Evolutionary conservation across 371 early-diverging fungal species (phyloP), one percentile per base, ranked within the genome.

Genomic region (Conidiobolus coronatus): DNA sequence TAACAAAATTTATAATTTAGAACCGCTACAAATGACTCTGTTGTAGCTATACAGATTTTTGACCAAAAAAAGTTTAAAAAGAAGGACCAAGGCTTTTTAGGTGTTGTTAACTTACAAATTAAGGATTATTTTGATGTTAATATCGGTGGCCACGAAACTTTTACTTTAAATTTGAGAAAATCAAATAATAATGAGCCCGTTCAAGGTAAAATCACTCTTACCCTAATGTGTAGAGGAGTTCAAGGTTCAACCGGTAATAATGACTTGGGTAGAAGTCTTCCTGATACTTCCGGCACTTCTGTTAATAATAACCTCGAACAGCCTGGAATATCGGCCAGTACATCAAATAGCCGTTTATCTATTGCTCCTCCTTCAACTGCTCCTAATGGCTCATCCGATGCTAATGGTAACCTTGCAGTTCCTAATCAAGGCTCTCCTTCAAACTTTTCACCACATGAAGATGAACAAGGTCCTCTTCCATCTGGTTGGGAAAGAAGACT

Each of bases 51-150:
- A 34, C 91, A 95, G 61, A 78, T 95, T 19, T 95, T 91, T 68
- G 96, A 95, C 63, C 91, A 91, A 64, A 75, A 80, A 57, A 87
- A 86, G 58, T 91, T 84, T 60, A 89, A 88, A 65, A 86, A 82
- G 70, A 79, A 75, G 57, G 76, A 80, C 51, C 92, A 92, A 62
- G 93, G 96, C 0, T 90, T 91, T 59, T 63, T 95, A 18, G 96
- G 96, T 23, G 87, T 89, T 20, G 72, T 89, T 48, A 88, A 87
- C 54, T 68, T 90, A 11, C 72, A 79, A 54, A 71, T 91, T 51
- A 68, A 75, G 47, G 70, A 70, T 53, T 69, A 90, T 19, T 73
- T 92, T 56, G 79, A 90, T 52, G 60, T 78, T 3, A 62, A 61
- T 48, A 50, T 61, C n/a, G 79, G 76, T 38, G 77, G 79, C 9